A percentile compares a stretch with the other conserved stretches of the same genome.
Conservation (phyloP, 768 basidiomycete genomes). For the Xerocomus spinulosus region DNA sequence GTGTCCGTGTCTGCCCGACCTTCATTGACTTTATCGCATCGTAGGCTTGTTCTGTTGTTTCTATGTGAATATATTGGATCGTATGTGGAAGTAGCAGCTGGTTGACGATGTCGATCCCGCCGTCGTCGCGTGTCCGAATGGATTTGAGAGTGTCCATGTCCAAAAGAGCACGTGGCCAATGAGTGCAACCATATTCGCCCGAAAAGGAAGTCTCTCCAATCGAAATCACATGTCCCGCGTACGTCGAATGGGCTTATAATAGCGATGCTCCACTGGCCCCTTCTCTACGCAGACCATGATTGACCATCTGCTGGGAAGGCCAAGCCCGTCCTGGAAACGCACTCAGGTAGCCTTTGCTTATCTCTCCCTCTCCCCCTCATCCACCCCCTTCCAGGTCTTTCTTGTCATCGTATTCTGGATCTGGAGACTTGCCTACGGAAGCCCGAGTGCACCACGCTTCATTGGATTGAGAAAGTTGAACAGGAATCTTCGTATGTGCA, state of each 20-base stretch:
- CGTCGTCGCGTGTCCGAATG: slow-evolving; percentile 38
- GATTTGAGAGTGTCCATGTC: slow-evolving; percentile 32
- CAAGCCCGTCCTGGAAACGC: slow-evolving; percentile 87
- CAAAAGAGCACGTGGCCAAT: slow-evolving; percentile 6
- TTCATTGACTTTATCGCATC: slow-evolving; percentile 97
- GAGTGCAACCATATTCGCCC: slow-evolving; percentile 2
- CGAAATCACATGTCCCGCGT: slow-evolving; percentile 33
- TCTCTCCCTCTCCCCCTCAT: neutral
- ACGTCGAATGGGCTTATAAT: neutral
- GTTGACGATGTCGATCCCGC: slow-evolving; percentile 80
- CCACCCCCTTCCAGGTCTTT: slow-evolving; percentile 56
- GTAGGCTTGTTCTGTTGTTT: slow-evolving; percentile 77
- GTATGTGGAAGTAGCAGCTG: slow-evolving; percentile 82
- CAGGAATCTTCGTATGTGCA: slow-evolving; percentile 50
- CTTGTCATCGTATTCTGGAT: slow-evolving; percentile 91
- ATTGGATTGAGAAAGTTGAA: slow-evolving; percentile 60
- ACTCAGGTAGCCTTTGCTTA: slow-evolving; percentile 51
- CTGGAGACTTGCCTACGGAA: slow-evolving; percentile 69
- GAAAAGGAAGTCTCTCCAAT: slow-evolving; percentile 16
- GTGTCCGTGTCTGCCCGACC: slow-evolving; percentile 37
- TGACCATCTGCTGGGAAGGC: slow-evolving; percentile 86
- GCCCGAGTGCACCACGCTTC: slow-evolving; percentile 59
- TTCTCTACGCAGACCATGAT: slow-evolving; percentile 56
- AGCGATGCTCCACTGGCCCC: neutral
- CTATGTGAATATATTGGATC: slow-evolving; percentile 60